Conservation (phyloP, 257 asterid species). For the Gardenia jasminoides region DNA sequence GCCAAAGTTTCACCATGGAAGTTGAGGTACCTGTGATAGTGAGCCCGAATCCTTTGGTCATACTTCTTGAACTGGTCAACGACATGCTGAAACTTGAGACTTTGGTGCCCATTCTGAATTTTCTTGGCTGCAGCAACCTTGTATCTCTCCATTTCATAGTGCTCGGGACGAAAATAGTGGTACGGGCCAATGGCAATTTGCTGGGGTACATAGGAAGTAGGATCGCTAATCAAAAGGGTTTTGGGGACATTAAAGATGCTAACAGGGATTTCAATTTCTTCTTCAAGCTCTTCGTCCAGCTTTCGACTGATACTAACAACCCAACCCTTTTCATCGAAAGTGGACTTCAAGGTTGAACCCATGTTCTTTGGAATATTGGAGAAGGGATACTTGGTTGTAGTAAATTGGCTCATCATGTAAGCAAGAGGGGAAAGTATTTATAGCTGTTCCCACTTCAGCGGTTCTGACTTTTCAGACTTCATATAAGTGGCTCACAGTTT, state of each 20-base stretch:
- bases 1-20: slow-evolving; percentile 53
- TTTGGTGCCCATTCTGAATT: slow-evolving; percentile 30
- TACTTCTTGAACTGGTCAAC: slow-evolving; percentile 40
- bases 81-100: slow-evolving; percentile 38
- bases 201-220: slow-evolving; percentile 61
- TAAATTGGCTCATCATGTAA: neutral
- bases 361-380: neutral
- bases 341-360: slow-evolving; percentile 15
- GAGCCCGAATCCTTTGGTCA: slow-evolving; percentile 50
- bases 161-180: slow-evolving; percentile 59
- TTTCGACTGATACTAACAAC: slow-evolving; percentile 57
- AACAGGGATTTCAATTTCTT: slow-evolving; percentile 35
- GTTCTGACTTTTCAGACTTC: too few relatives aligned
- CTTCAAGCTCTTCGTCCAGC: slow-evolving; percentile 45
- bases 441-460: too few relatives aligned
- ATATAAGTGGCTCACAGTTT: too few relatives aligned
- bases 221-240: slow-evolving; percentile 35
- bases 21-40: slow-evolving; percentile 53
- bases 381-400: neutral
- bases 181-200: slow-evolving; percentile 70
- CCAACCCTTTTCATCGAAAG: slow-evolving; percentile 63
- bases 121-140: slow-evolving; percentile 57
- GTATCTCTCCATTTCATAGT: slow-evolving; percentile 58
- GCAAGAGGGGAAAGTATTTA: neutral
- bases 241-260: slow-evolving; percentile 67